phyloP scores from a whole-genome alignment of 2,329 filamentous ascomycete species.

The Claviceps fusiformis region DNA sequence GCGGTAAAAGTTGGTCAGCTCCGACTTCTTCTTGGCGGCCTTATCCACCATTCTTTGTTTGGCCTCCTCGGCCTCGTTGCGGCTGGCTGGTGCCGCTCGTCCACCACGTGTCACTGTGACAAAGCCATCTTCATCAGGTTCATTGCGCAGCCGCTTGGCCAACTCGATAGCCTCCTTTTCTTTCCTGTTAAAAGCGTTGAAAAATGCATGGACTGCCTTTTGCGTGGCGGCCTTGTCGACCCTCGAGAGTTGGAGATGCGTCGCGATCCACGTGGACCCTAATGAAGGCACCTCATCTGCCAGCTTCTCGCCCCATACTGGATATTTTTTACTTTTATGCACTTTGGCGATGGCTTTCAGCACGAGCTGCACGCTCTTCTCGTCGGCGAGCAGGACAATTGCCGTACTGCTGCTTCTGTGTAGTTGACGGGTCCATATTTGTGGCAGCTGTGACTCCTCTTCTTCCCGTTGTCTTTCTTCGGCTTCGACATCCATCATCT shows the following conservation, averaged over 20 bases:
- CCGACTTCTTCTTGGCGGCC: slow-evolving; percentile 46
- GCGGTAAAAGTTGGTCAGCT: slow-evolving; percentile 64
- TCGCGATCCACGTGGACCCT: slow-evolving; percentile 43
- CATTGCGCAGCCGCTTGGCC: slow-evolving; percentile 53
- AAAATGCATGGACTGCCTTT: slow-evolving; percentile 68
- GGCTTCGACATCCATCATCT: slow-evolving; percentile 36
- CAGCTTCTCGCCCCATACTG: slow-evolving; percentile 56
- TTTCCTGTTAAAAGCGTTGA: slow-evolving; percentile 63
- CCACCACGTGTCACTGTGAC: slow-evolving; percentile 78
- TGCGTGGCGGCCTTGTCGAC: slow-evolving; percentile 57
- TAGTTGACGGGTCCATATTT: slow-evolving; percentile 58
- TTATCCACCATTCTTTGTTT: slow-evolving; percentile 47
- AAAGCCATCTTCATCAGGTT: slow-evolving; percentile 91
- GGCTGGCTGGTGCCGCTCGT: slow-evolving; percentile 56
- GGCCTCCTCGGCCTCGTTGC: slow-evolving; percentile 54
- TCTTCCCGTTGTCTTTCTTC: slow-evolving; percentile 41
- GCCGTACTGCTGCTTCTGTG: slow-evolving; percentile 65
- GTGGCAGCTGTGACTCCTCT: slow-evolving; percentile 49
- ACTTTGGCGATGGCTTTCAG: slow-evolving; percentile 60
- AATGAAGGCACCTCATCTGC: slow-evolving; percentile 41
- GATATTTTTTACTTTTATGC: slow-evolving; percentile 43
- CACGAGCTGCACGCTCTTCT: slow-evolving; percentile 59
- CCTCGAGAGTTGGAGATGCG: slow-evolving; percentile 59
- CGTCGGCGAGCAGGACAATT: slow-evolving; percentile 72
- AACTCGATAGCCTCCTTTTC: slow-evolving; percentile 49